Percentiles rank a stretch among this genome's conserved stretches.
phyloP scores from a whole-genome alignment of 805 yeast species.

The Wickerhamomyces xylosicus region DNA sequence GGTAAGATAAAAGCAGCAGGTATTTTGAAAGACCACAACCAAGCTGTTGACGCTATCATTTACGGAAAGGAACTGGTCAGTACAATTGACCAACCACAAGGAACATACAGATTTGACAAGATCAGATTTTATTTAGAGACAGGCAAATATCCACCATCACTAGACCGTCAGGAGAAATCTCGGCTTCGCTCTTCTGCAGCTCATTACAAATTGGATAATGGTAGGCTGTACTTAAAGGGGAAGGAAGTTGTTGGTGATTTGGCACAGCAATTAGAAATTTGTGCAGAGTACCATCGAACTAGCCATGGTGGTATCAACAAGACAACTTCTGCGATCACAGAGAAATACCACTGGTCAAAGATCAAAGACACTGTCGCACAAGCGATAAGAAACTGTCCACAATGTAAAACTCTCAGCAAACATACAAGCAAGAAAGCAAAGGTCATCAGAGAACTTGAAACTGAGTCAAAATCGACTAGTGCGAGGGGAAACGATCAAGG shows the following conservation, averaged over 20 bases:
- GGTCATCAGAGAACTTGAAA: conserved; percentile 2
- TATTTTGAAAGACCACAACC: conserved; percentile 70
- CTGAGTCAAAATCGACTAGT: conserved; percentile 1
- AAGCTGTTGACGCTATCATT: conserved; percentile 78
- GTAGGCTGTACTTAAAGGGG: conserved; percentile 65
- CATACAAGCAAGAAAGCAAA: conserved; percentile 9
- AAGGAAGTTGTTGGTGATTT: conserved; percentile 79
- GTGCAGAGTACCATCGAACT: conserved; percentile 55
- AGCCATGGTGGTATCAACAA: conserved; percentile 86
- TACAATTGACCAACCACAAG: conserved; percentile 26
- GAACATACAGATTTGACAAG: conserved; percentile 56
- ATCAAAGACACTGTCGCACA: conserved; percentile 80
- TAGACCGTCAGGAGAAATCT: conserved; percentile 81
- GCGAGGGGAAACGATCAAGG: no score
- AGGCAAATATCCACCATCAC: conserved; percentile 77
- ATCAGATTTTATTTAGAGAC: conserved; percentile 70
- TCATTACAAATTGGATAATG: conserved; percentile 62
- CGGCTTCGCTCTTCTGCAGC: conserved; percentile 72
- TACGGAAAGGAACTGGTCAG: conserved; percentile 74
- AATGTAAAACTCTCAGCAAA: conserved; percentile 35
- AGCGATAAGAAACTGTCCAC: conserved; percentile 65
- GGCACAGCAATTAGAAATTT: conserved; percentile 62
- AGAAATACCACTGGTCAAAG: conserved; percentile 83
- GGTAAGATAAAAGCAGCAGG: conserved; percentile 87
- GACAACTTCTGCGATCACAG: conserved; percentile 69